Conservation (phyloP, 2,329 filamentous ascomycete species). For the Daldinia eschscholtzii region DNA sequence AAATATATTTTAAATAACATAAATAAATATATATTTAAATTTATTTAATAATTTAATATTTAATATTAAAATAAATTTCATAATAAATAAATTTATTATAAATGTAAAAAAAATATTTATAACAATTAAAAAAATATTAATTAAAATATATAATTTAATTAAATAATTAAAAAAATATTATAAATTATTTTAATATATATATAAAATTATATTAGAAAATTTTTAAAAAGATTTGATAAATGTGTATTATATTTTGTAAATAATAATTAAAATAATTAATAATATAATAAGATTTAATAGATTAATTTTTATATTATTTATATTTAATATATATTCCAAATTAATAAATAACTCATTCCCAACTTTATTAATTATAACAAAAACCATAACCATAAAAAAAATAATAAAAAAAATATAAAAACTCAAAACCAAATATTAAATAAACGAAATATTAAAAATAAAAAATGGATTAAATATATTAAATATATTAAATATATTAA, state of each 20-base stretch:
- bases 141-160: neutral
- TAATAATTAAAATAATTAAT: slow-evolving; percentile 14
- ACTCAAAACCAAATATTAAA: neutral
- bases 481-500: neutral
- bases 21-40: slow-evolving; percentile 6
- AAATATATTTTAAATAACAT: slow-evolving; percentile 3
- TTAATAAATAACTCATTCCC: neutral
- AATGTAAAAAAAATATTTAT: neutral
- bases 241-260: slow-evolving; percentile 15
- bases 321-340: neutral
- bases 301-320: slow-evolving; percentile 14
- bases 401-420: neutral
- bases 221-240: neutral
- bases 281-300: slow-evolving; percentile 10
- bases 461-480: neutral
- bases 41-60: neutral
- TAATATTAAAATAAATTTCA: slow-evolving; percentile 3
- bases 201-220: slow-evolving; percentile 1
- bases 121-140: neutral
- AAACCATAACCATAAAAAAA: neutral
- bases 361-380: neutral
- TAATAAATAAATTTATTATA: neutral
- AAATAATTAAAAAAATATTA: neutral
- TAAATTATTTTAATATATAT: neutral
- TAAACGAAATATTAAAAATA: neutral